Evolutionary conservation across 768 basidiomycete species (phyloP), one percentile per base, ranked within the genome.

Genomic region (Russula dissimulans): DNA sequence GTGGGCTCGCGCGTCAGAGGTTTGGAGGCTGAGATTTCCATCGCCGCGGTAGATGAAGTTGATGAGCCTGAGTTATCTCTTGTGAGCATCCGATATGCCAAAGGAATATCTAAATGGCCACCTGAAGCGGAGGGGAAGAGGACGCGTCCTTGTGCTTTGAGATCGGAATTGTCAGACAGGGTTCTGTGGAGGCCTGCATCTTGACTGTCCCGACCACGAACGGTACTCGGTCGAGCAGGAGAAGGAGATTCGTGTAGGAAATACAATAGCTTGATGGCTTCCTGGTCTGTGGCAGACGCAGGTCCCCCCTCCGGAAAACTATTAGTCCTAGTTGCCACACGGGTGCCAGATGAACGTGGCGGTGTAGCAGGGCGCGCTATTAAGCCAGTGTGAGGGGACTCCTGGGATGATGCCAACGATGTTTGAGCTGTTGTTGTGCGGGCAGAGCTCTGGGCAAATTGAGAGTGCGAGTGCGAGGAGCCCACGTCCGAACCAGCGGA

Each of bases 241-340:
- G 89, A 91, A 0, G 90, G 90, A 1, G 88, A 91, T 6, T 89
- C 91, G 44, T 91, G 90, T 53, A 93, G 80, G 72, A 82, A 89
- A 22, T 92, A 75, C 83, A 93, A 87, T 46, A 91, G 73, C 68
- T 89, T 88, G n/a, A 91, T 89, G 0, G 90, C 91, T 67, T 92
- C 91, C 62, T 83, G 85, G 69, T 89, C 88, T 36, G 84, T 82
- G 6, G 74, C 65, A 46, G 63, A 57, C 1, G 68, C 65, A 73
- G 72, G 74, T 64, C 71, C 64, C 18, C 61, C 58, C 48, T 57
- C 64, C 1, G 60, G 65, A 61, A 60, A 64, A 64, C 55, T 60
- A 38, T 45, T 60, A 57, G 63, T 63, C 63, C 62, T 57, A 46
- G 60, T 45, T 39, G 62, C 51, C 26, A 69, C 56, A 54, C 65